A percentile compares a stretch with the other conserved stretches of the same genome.
Evolutionary conservation across 2,329 filamentous ascomycete species (phyloP).

Genomic region (Colletotrichum sp.): DNA sequence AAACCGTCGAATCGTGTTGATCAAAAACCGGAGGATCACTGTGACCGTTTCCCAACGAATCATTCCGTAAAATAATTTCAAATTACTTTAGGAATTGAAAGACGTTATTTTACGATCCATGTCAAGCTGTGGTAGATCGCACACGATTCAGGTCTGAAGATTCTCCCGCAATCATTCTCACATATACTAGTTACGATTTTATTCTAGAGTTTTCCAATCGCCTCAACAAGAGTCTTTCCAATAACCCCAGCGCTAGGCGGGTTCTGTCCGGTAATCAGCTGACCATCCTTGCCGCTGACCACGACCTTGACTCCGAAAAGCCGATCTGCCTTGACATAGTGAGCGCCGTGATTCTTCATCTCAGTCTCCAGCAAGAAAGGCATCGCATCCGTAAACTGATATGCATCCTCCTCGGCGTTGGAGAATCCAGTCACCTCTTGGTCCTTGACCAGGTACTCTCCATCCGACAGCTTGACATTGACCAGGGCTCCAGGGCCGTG

Average conservation of each 20-base stretch:
- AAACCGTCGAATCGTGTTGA: background rate
- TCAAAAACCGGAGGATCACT: accelerated
- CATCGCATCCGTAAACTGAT: background rate
- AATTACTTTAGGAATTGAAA: background rate
- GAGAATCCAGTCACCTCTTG: background rate
- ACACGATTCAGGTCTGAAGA: accelerated
- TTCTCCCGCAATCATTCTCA: background rate
- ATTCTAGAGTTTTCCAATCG: background rate
- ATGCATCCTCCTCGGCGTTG: background rate
- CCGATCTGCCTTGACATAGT: background rate
- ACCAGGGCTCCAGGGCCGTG: background rate
- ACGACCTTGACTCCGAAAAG: background rate
- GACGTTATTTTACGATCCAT: background rate
- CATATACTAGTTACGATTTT: accelerated
- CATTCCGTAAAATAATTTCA: accelerated
- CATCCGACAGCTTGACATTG: background rate
- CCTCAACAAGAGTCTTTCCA: background rate
- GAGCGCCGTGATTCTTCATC: background rate
- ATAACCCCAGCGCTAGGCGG: background rate
- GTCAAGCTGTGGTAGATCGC: accelerated
- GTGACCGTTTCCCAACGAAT: accelerated
- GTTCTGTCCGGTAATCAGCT: background rate
- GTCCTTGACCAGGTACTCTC: background rate
- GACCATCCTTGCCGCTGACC: background rate
- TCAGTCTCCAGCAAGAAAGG: background rate